Conservation (phyloP, 306 rosid species). For the Quercus gilva region DNA sequence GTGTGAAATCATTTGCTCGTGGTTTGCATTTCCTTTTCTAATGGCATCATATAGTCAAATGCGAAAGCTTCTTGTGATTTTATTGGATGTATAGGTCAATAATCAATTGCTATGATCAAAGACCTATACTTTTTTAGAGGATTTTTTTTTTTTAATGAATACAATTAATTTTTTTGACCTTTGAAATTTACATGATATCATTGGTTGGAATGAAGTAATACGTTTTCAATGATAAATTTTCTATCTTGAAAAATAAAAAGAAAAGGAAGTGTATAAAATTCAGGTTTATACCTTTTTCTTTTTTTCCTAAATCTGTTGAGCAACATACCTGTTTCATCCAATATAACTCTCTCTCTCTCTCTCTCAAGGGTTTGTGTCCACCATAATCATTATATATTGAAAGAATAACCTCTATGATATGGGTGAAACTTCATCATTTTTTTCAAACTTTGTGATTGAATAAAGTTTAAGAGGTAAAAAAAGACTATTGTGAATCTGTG, state of each 20-base stretch:
- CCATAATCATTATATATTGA: too few species aligned
- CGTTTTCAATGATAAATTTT: background rate
- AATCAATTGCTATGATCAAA: background rate
- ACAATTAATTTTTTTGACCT: background rate
- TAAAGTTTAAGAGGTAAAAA: too few species aligned
- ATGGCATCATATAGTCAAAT: background rate
- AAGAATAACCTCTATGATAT: too few species aligned
- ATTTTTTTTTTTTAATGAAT: background rate
- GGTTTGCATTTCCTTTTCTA: background rate
- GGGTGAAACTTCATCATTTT: too few species aligned
- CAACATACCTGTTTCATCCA: background rate
- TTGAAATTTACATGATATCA: background rate
- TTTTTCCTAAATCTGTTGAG: background rate
- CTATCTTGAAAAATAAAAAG: background rate
- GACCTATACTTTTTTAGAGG: background rate
- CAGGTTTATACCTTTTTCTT: background rate
- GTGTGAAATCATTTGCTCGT: background rate
- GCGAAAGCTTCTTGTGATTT: background rate
- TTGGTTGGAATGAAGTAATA: background rate
- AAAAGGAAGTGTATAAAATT: background rate
- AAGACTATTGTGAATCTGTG: too few species aligned
- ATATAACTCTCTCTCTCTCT: too few species aligned
- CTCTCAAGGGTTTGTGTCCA: too few species aligned
- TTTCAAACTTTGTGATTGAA: too few species aligned
- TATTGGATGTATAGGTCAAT: background rate